A percentile compares a stretch with the other conserved stretches of the same genome.
Evolutionary conservation across 306 rosid genomes (phyloP).

Genomic region (Abrus precatorius): DNA sequence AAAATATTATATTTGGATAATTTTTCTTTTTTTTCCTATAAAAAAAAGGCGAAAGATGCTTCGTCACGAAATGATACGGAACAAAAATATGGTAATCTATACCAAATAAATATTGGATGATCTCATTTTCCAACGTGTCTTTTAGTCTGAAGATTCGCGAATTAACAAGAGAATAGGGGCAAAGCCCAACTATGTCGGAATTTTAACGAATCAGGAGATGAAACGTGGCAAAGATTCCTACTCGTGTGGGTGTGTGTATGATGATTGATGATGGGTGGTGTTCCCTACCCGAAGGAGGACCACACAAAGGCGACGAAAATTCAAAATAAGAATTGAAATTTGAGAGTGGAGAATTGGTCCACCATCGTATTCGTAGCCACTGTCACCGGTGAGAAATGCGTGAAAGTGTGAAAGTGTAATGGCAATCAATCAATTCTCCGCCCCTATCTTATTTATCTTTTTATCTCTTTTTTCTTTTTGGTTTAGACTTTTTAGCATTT

Average conservation of each 20-base stretch:
- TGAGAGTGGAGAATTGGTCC: neutral
- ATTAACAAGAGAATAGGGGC: neutral
- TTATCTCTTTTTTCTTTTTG: neutral
- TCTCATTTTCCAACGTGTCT: neutral
- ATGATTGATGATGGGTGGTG: neutral
- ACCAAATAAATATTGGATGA: neutral
- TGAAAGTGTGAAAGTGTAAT: neutral
- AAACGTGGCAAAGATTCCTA: slow-evolving; percentile 5
- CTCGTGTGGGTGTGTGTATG: neutral
- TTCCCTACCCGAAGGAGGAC: too few species aligned
- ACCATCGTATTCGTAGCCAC: too few species aligned
- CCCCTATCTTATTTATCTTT: neutral
- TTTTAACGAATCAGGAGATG: neutral
- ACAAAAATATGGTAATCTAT: too few species aligned
- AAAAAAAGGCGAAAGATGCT: neutral
- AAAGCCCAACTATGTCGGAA: neutral
- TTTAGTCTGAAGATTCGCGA: neutral
- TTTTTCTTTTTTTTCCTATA: too few species aligned
- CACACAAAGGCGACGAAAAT: too few species aligned
- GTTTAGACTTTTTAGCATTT: neutral
- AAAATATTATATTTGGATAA: too few species aligned
- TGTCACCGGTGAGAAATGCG: too few species aligned
- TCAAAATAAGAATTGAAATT: too few species aligned
- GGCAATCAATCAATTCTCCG: neutral
- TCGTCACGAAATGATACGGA: too few species aligned